A percentile compares a stretch with the other conserved stretches of the same genome.
These are phyloP conservation scores for Globisporangium solare DNA, from an alignment of 352 stramenopile genomes.

Conservation along the genomic window DNA sequence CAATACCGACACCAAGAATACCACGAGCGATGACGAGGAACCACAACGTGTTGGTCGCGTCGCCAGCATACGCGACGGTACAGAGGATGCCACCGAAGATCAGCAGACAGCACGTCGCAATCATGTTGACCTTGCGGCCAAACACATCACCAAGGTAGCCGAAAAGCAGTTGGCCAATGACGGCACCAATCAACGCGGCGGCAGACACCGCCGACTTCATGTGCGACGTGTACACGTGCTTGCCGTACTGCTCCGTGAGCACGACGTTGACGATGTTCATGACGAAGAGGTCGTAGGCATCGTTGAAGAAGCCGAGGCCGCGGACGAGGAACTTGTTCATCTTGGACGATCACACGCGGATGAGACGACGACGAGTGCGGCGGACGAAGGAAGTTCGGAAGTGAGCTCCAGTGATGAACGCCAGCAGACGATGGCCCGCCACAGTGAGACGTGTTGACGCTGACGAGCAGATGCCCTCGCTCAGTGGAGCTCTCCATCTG, in stretches of 20 bases:
- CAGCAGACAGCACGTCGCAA: conserved; percentile 41
- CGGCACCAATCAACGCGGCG: conserved; percentile 41
- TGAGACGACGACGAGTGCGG: neutral
- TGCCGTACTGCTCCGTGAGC: conserved; percentile 53
- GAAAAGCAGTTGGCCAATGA: conserved; percentile 53
- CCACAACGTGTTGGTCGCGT: too few relatives aligned
- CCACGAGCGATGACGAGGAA: neutral
- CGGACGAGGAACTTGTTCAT: conserved; percentile 58
- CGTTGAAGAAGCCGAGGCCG: conserved; percentile 55
- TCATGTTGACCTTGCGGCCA: conserved; percentile 56
- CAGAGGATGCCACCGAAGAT: conserved; percentile 41
- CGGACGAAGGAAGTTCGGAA: too few relatives aligned
- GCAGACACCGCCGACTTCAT: conserved; percentile 51
- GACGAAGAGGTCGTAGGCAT: conserved; percentile 62
- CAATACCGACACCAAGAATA: neutral
- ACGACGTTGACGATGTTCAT: conserved; percentile 71
- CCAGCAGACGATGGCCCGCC: too few relatives aligned
- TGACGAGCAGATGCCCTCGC: too few relatives aligned
- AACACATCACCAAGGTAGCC: conserved; percentile 49
- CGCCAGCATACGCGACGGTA: too few relatives aligned
- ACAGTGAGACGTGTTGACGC: too few relatives aligned
- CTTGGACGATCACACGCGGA: neutral
- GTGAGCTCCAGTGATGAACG: neutral
- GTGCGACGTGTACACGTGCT: conserved; percentile 49
- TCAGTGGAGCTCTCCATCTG: too few relatives aligned